A percentile compares a stretch with the other conserved stretches of the same genome.
These are phyloP conservation scores for Syzygium aromaticum DNA, from an alignment of 345 rosid species.

Conservation along the genomic window DNA sequence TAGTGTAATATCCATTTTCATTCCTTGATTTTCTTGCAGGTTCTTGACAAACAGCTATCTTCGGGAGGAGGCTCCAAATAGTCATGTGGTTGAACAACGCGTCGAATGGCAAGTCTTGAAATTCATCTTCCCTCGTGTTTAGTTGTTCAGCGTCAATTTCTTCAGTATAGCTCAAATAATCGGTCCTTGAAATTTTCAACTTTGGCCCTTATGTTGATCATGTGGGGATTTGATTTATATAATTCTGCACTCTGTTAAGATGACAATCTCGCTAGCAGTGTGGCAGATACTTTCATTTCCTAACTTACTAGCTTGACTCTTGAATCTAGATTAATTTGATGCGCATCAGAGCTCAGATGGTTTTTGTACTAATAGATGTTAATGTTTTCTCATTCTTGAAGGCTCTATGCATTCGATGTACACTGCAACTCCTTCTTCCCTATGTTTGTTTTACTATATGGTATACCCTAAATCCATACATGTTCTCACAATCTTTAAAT, in stretches of 20 bases:
- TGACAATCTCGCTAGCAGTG: not conserved
- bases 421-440: slow-evolving; percentile 99
- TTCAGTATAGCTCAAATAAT: not conserved
- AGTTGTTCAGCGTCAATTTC: not conserved
- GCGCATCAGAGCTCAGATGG: not conserved
- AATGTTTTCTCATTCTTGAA: slow-evolving; percentile 10
- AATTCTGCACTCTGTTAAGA: not conserved
- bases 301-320: not conserved
- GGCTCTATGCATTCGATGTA: slow-evolving; percentile 98
- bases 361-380: not conserved
- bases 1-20: not conserved
- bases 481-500: not conserved
- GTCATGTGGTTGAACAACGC: slow-evolving; percentile 97
- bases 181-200: not conserved
- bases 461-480: slow-evolving; percentile 25
- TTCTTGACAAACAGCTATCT: slow-evolving; percentile 88
- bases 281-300: not conserved
- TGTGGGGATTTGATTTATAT: not conserved
- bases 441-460: slow-evolving; percentile 84
- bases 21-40: slow-evolving; percentile 30
- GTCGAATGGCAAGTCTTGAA: slow-evolving; percentile 85
- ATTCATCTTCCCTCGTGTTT: slow-evolving; percentile 2
- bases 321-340: not conserved
- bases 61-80: slow-evolving; percentile 93
- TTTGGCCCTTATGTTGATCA: not conserved